These are phyloP conservation scores for Chenopodium quinoa DNA, from an alignment of 148 eudicot species.

Conservation along the genomic window DNA sequence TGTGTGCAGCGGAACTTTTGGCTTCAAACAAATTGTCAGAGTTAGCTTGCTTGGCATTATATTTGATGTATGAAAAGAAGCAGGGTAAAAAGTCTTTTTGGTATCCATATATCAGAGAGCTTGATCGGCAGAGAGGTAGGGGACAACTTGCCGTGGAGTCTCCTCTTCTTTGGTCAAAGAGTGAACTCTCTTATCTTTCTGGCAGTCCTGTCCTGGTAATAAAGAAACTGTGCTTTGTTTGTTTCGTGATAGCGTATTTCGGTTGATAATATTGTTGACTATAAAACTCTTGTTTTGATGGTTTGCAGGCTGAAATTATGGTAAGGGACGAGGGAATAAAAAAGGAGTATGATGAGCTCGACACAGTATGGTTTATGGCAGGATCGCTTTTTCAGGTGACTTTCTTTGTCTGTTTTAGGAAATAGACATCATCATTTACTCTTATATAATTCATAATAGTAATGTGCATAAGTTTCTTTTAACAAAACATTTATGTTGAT, in stretches of 20 bases:
- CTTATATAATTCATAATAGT: not conserved
- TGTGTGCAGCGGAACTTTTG: conserved; percentile 83
- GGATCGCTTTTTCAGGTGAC: conserved; percentile 95
- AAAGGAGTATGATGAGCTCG: conserved; percentile 94
- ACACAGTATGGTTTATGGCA: conserved; percentile 99
- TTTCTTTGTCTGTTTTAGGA: conserved; percentile 5
- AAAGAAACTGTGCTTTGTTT: not conserved
- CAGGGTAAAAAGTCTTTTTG: conserved; percentile 92
- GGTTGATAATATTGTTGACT: not conserved
- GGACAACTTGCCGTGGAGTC: conserved; percentile 98
- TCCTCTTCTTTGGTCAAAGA: conserved; percentile 85
- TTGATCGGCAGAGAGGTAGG: conserved; percentile 98
- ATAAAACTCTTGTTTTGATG: conserved; percentile 1
- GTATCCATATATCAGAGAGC: conserved; percentile 97
- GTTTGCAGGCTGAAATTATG: conserved; percentile 70
- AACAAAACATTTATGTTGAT: not conserved
- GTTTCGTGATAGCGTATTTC: not conserved
- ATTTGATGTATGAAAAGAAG: conserved; percentile 98
- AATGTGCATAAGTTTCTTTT: not conserved
- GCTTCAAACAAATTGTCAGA: conserved; percentile 96
- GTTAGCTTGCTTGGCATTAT: conserved; percentile 95
- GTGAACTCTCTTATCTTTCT: conserved; percentile 70
- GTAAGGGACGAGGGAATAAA: conserved; percentile 84
- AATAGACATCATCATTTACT: not conserved
- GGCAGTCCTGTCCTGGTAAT: conserved; percentile 93